Evolutionary conservation across 23 red algal genomes (phyloP).

Genomic region (Gracilaria domingensis): DNA sequence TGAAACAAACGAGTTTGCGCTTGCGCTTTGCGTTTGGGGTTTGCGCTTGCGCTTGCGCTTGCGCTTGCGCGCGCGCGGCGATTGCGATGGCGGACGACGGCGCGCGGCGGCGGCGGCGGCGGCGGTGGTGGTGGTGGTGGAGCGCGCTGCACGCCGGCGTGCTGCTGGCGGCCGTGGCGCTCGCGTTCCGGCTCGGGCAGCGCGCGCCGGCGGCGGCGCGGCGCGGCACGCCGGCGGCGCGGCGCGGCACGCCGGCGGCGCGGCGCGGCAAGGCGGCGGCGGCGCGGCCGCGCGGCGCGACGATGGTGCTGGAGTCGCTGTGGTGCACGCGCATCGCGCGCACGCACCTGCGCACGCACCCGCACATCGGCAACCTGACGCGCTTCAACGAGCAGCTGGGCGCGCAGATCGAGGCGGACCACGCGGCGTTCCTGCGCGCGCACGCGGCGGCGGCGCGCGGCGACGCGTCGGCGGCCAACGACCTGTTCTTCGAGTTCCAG

Average conservation of each 20-base stretch:
- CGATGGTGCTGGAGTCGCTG: neutral
- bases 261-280: neutral
- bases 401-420: neutral
- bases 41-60: no score
- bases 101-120: no score
- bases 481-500: slow-evolving; percentile 33
- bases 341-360: slow-evolving; percentile 25
- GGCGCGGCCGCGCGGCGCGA: neutral
- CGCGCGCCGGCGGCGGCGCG: neutral
- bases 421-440: neutral
- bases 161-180: neutral
- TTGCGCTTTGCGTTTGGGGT: no score
- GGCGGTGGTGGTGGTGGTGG: no score
- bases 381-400: neutral
- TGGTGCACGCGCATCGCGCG: slow-evolving; percentile 18
- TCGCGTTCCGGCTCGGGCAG: neutral
- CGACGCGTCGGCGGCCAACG: no score
- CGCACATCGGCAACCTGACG: neutral
- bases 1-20: no score
- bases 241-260: neutral
- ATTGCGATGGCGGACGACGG: no score
- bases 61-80: no score
- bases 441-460: neutral
- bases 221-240: neutral
- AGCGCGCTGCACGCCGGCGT: neutral